These are phyloP conservation scores for Verticillium nubilum DNA, from an alignment of 2,329 filamentous ascomycete species.

Conservation along the genomic window DNA sequence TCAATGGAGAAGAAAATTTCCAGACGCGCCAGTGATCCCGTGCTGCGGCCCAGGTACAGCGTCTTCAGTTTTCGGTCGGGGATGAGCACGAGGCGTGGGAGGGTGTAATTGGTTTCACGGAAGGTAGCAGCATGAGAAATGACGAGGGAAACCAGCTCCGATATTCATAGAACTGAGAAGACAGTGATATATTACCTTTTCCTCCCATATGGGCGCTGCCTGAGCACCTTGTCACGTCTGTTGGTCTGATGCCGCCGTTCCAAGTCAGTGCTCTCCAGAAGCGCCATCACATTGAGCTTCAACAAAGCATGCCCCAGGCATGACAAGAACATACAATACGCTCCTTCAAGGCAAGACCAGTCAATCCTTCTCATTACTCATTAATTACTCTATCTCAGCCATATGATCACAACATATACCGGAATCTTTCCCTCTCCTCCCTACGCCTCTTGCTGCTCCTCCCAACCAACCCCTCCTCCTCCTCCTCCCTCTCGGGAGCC, in stretches of 20 bases:
- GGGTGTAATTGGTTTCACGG: neutral
- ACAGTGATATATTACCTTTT: neutral
- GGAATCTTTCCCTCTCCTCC: constrained; percentile 29
- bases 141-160: neutral
- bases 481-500: neutral
- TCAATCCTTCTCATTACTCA: neutral
- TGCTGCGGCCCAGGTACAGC: neutral
- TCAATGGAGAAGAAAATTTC: neutral
- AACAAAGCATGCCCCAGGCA: no score
- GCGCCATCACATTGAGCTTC: no score
- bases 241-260: no score
- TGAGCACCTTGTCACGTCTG: no score
- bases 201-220: no score
- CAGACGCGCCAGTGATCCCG: neutral
- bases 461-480: neutral
- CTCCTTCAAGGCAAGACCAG: neutral
- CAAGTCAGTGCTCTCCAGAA: no score
- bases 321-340: no score
- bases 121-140: neutral
- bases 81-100: neutral
- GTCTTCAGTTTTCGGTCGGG: neutral
- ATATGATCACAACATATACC: constrained; percentile 39
- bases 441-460: neutral
- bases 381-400: neutral
- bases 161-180: neutral